Percentiles rank a stretch among this genome's conserved stretches.
Evolutionary conservation across 768 basidiomycete species (phyloP).

Genomic region (Tulasnella sp.): DNA sequence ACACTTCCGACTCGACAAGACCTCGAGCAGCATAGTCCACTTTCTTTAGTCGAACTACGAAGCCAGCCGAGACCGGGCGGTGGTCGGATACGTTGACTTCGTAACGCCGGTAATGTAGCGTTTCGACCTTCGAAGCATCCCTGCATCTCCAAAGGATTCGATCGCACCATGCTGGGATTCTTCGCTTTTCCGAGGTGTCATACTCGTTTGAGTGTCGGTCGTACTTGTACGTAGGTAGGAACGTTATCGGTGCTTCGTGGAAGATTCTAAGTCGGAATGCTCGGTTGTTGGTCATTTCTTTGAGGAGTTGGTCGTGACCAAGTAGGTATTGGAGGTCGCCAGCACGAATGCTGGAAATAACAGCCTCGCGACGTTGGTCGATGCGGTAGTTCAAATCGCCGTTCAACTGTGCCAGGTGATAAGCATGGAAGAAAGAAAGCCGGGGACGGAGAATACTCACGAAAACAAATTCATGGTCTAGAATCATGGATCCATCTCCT

Average conservation of each 20-base stretch:
- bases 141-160: constrained; percentile 75
- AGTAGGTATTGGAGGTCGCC: constrained; percentile 63
- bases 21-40: constrained; percentile 41
- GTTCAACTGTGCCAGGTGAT: constrained; percentile 53
- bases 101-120: constrained; percentile 73
- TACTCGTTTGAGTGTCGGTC: constrained; percentile 73
- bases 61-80: constrained; percentile 79
- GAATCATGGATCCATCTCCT: constrained; percentile 86
- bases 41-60: constrained; percentile 68
- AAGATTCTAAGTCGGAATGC: constrained; percentile 81
- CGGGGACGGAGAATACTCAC: constrained; percentile 46
- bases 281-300: constrained; percentile 86
- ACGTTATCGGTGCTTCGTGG: constrained; percentile 71
- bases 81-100: constrained; percentile 90
- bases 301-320: constrained; percentile 80
- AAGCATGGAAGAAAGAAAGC: not conserved
- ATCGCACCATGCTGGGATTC: constrained; percentile 96
- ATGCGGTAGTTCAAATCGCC: constrained; percentile 98
- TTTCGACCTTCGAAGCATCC: constrained; percentile 50
- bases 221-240: constrained; percentile 94
- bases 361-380: constrained; percentile 82
- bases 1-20: not conserved
- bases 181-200: constrained; percentile 83
- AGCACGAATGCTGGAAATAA: constrained; percentile 64
- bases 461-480: constrained; percentile 94